Evolutionary conservation across 345 rosid species (phyloP).

Genomic region (Noccaea caerulescens): DNA sequence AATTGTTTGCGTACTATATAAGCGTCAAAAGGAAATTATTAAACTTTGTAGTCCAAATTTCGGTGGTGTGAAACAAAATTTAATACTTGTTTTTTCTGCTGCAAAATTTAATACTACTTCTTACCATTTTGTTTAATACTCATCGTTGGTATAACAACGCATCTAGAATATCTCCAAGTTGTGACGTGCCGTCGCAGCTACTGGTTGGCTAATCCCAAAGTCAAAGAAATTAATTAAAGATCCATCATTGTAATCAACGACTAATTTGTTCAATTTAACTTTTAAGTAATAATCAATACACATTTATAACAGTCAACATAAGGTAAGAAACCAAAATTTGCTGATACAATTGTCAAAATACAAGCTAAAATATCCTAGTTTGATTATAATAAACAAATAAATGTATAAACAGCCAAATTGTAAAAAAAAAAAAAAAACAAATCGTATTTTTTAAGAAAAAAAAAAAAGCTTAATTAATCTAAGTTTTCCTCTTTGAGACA

Average conservation of each 20-base stretch:
- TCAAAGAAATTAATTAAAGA: conserved; percentile 41
- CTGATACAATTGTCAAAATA: conserved; percentile 26
- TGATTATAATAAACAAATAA: conserved; percentile 9
- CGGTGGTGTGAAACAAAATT: neutral
- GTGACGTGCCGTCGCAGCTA: conserved; percentile 49
- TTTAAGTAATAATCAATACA: conserved; percentile 12
- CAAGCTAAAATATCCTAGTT: conserved; percentile 4
- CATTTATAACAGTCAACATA: neutral
- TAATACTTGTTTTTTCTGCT: neutral
- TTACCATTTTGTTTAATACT: neutral
- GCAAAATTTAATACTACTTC: neutral
- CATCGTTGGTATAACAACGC: conserved; percentile 22
- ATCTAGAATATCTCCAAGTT: conserved; percentile 36
- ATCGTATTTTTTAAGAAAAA: neutral
- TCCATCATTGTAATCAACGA: conserved; percentile 45
- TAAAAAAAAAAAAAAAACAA: neutral
- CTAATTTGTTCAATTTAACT: neutral
- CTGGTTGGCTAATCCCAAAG: conserved; percentile 47
- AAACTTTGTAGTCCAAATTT: neutral
- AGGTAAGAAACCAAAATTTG: conserved; percentile 26
- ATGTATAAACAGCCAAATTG: conserved; percentile 22
- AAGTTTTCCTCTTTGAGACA: neutral
- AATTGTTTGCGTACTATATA: conserved; percentile 12
- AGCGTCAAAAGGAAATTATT: neutral
- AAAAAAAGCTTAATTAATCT: conserved; percentile 10